Percentiles rank a stretch among this genome's conserved stretches.
Evolutionary conservation across 495 filamentous ascomycete species (phyloP).

Genomic region (Trichoderma gamsii): DNA sequence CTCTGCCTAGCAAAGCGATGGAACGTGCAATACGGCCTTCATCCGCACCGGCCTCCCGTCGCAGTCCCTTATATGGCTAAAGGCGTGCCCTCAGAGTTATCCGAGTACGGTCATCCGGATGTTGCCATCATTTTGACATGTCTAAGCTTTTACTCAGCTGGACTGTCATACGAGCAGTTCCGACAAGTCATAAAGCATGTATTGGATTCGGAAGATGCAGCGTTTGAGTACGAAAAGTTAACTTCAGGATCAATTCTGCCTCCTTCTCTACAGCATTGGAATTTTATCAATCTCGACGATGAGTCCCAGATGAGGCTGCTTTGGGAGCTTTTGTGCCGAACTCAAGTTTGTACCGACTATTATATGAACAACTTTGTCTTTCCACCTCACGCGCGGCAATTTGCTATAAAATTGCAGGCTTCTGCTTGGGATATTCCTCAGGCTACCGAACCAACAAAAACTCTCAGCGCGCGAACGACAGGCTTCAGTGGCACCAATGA

Average conservation of each 20-base stretch:
- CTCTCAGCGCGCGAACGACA: constrained; percentile 36
- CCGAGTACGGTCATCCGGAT: constrained; percentile 73
- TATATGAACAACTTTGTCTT: constrained; percentile 60
- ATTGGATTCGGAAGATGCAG: constrained; percentile 48
- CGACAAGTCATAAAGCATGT: constrained; percentile 44
- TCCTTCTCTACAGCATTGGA: constrained; percentile 37
- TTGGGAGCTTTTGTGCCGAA: constrained; percentile 46
- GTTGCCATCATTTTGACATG: constrained; percentile 60
- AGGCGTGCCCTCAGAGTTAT: constrained; percentile 52
- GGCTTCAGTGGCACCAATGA: constrained; percentile 76
- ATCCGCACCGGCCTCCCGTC: constrained; percentile 42
- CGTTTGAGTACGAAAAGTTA: constrained; percentile 52
- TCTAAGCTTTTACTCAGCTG: constrained; percentile 62
- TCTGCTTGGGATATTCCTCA: constrained; percentile 65
- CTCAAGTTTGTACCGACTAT: constrained; percentile 53
- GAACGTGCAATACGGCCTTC: constrained; percentile 61
- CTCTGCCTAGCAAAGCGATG: constrained; percentile 46
- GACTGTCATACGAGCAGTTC: constrained; percentile 51
- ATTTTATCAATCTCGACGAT: constrained; percentile 57
- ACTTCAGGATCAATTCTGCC: constrained; percentile 35
- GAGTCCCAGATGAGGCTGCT: constrained; percentile 26
- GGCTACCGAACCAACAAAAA: constrained; percentile 29
- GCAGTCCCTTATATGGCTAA: constrained; percentile 70
- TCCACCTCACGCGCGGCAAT: constrained; percentile 56
- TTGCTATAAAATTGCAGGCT: constrained; percentile 56